Conservation (phyloP, 78 protist genomes). For the Tieghemostelium lacteum region DNA sequence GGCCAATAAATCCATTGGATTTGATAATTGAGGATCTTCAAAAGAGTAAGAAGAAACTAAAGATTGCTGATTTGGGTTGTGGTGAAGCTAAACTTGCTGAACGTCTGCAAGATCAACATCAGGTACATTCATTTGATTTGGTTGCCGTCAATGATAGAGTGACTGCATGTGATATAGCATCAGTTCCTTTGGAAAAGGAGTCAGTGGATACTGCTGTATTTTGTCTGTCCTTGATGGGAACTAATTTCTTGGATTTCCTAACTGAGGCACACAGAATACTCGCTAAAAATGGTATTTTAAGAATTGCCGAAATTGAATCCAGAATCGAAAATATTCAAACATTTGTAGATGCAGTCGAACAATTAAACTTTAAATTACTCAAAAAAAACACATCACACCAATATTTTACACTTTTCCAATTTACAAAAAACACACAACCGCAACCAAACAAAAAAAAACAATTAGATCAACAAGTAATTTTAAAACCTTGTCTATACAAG, state of each 20-base stretch:
- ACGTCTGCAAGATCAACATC: neutral
- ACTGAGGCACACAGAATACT: constrained; percentile 87
- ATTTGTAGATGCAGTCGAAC: constrained; percentile 57
- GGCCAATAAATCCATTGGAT: constrained; percentile 92
- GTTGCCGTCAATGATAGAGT: constrained; percentile 86
- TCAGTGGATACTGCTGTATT: constrained; percentile 87
- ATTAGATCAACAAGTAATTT: neutral
- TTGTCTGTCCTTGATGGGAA: constrained; percentile 92
- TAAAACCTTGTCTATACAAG: constrained; percentile 71
- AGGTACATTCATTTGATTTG: constrained; percentile 90
- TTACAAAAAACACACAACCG: constrained; percentile 7
- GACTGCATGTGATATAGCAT: constrained; percentile 87
- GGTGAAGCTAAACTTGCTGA: constrained; percentile 91
- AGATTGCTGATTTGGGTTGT: constrained; percentile 94
- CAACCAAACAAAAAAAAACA: constrained; percentile 2
- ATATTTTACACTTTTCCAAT: constrained; percentile 35
- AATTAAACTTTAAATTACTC: constrained; percentile 56
- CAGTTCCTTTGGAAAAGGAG: constrained; percentile 79
- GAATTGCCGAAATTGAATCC: constrained; percentile 85
- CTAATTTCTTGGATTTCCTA: constrained; percentile 85
- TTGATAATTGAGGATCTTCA: constrained; percentile 42
- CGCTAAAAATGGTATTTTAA: constrained; percentile 65
- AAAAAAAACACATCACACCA: constrained; percentile 10
- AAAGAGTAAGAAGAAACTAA: neutral
- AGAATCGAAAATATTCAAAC: constrained; percentile 17